A percentile compares a stretch with the other conserved stretches of the same genome.
phyloP scores from a whole-genome alignment of 192 early-diverging fungal species.

The Pilaira anomala region DNA sequence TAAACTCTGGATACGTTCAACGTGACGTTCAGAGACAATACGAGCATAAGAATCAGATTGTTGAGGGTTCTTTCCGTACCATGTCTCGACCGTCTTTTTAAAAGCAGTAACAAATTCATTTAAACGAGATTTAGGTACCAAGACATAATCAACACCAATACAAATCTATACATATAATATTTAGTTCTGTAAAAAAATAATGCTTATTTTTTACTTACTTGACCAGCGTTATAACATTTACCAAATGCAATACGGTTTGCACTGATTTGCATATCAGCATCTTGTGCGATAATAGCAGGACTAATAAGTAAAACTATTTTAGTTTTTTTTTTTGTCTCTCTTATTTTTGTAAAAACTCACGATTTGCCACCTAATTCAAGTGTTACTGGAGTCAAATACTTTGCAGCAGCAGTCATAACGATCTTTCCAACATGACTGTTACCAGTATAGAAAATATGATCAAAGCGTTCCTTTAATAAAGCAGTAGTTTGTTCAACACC shows the following conservation, averaged over 20 bases:
- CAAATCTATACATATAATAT: slow-evolving; percentile 59
- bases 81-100: slow-evolving; percentile 33
- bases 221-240: slow-evolving; percentile 86
- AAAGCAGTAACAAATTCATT: slow-evolving; percentile 51
- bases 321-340: no score
- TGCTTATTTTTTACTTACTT: slow-evolving; percentile 45
- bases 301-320: slow-evolving; percentile 18
- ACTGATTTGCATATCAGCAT: slow-evolving; percentile 58
- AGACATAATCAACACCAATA: slow-evolving; percentile 74
- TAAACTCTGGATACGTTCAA: slow-evolving; percentile 52
- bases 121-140: slow-evolving; percentile 48
- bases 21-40: slow-evolving; percentile 61
- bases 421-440: slow-evolving; percentile 75
- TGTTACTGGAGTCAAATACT: slow-evolving; percentile 82
- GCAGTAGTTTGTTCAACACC: slow-evolving; percentile 67
- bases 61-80: slow-evolving; percentile 43
- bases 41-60: slow-evolving; percentile 50
- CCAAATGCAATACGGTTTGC: slow-evolving; percentile 77
- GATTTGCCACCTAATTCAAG: slow-evolving; percentile 94
- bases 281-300: slow-evolving; percentile 63
- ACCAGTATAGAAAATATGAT: slow-evolving; percentile 95
- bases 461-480: slow-evolving; percentile 76
- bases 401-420: slow-evolving; percentile 79
- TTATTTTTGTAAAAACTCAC: slow-evolving; percentile 33
- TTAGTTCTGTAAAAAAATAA: neutral